Base-by-base conservation (phyloP, 1,284 basidiomycete species). In the Heterobasidion irregulare region DNA sequence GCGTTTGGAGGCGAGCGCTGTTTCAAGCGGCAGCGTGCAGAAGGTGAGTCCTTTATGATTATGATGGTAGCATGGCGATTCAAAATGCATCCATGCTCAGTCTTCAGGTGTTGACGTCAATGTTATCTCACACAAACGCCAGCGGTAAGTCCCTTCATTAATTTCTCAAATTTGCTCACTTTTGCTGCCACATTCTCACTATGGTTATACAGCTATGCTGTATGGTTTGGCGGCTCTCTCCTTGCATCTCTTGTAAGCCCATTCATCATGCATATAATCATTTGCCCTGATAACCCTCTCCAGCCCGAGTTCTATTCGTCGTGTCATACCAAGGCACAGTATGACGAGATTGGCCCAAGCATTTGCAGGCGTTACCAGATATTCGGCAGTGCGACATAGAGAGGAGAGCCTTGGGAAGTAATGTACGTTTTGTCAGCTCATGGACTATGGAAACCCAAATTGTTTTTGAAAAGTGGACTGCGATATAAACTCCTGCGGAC, bases 51-150 rank as follows among this genome's bases (percentile, higher is more conserved):
- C 19, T 52, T 16, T 43, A 8, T 32, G 41, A 51, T 53, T 44
- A 55, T 18, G 54, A 3, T 7, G 46, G 32, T 43, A 47, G 32
- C 18, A 43, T 54, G 50, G 38, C 48, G n/a, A 5, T 8, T 49
- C 33, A 38, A 48, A 32, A 19, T 46, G 52, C 64, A 50, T 26
- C 64, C 57, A 18, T 38, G 56, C 16, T 26, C 63, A 94, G 90
- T 96, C 93, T 15, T 91, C 90, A 45, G 94, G 94, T 35, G 89
- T 97, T 38, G 94, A 97, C 57, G 94, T 98, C 57, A 94, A 98
- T 59, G 97, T 99, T 65, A 98, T 99, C 66, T 92, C 90, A 9
- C 97, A 99, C 81, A 98, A 97, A 76, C 88, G 94, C 63, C 97
- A 99, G 76, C 81, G 95, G 78, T 92, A 60, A 58, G 71, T 64